Evolutionary conservation across 306 rosid genomes (phyloP), one percentile per base, ranked within the genome.

Genomic region (Fagus sylvatica): DNA sequence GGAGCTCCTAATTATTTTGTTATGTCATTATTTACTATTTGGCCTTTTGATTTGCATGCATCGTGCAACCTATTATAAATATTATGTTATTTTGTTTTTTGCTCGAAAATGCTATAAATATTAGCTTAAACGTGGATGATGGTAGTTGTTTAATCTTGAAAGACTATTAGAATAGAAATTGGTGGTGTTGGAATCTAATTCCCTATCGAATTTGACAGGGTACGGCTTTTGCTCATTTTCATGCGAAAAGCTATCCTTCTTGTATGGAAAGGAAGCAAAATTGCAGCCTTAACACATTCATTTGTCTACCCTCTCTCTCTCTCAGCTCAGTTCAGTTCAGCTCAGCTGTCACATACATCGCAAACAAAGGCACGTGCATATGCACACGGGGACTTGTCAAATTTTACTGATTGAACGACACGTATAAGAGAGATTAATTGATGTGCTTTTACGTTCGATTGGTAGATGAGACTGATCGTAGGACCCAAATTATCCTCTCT

Each of bases 281-380:
- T 78, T 72, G 90, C 87, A 89, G 91, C 93, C 79, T 90, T 87
- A 72, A 46, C 77, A 62, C 79, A 32, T 66, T 75, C 84, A 66
- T 51, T 72, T 66, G 81, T 75, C 75, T 43, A 48, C 74, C 32
- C 56, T 71, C 78, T 48, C 80, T 66, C 69, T 61, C 53, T 75
- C 56, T 6, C 34, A 5, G 15, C 30, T 13, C 43, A 12, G 13
- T 56, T 69, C 11, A 12, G 12, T 8, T 28, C 4, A 15, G 43
- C 64, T 16, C 62, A 3, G 30, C 65, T 36, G 32, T 36, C 77
- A 68, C 75, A 60, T 43, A 12, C 77, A 34, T 66, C 66, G 39
- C 48, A 37, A 75, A 1, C 39, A 33, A 5, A 37, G 68, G 68
- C 48, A 66, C 71, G 22, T 39, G 43, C 30, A 37, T 46, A 46